Evolutionary conservation across 78 protist genomes (phyloP).

Genomic region (Fonticula alba): DNA sequence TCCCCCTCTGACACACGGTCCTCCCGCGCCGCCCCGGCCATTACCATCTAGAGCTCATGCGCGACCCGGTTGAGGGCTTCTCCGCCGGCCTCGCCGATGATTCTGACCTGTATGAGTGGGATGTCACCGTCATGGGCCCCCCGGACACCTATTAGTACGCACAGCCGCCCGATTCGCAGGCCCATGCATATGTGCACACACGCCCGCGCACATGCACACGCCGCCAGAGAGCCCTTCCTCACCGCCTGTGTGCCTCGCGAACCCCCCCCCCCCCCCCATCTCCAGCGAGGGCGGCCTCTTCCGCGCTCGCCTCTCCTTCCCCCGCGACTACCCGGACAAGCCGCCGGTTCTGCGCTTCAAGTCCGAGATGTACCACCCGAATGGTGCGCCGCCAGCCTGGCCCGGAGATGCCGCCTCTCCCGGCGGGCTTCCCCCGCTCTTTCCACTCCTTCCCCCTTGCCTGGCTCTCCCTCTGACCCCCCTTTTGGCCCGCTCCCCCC

Average conservation of each 20-base stretch:
- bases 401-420: no score
- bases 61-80: slow-evolving; percentile 74
- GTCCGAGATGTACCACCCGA: slow-evolving; percentile 74
- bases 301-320: slow-evolving; percentile 46
- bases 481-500: no score
- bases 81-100: slow-evolving; percentile 78
- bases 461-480: no score
- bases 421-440: no score
- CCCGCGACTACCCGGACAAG: slow-evolving; percentile 49
- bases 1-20: no score
- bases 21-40: no score
- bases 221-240: neutral
- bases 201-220: neutral
- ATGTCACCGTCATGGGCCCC: slow-evolving; percentile 69
- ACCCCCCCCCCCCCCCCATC: neutral
- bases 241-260: neutral
- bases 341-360: slow-evolving; percentile 75
- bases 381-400: slow-evolving; percentile 12
- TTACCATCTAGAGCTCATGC: slow-evolving; percentile 40
- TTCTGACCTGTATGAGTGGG: slow-evolving; percentile 69
- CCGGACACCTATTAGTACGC: slow-evolving; percentile 53
- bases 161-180: neutral
- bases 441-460: no score
- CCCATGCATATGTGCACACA: no score
- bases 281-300: slow-evolving; percentile 70